A percentile compares a stretch with the other conserved stretches of the same genome.
Evolutionary conservation across 257 asterid species (phyloP).

Genomic region (Osmanthus fragrans): DNA sequence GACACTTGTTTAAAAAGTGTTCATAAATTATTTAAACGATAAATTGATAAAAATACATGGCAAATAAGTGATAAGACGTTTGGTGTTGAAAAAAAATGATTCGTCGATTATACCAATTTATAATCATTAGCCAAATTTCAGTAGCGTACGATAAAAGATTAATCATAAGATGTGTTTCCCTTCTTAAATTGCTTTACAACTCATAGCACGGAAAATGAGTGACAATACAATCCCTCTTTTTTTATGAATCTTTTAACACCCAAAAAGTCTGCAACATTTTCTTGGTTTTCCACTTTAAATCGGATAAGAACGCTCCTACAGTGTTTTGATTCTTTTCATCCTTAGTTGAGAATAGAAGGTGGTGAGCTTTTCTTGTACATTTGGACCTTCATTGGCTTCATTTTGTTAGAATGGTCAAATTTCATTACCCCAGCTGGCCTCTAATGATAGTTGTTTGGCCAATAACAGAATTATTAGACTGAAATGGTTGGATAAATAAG

Average conservation of each 20-base stretch:
- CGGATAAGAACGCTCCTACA: conserved; percentile 38
- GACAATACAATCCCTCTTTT: no score
- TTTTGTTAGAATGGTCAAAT: background rate
- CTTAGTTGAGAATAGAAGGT: conserved; percentile 7
- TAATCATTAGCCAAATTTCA: no score
- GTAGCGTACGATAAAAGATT: background rate
- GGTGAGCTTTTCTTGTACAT: background rate
- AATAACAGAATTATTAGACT: background rate
- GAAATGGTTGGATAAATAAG: background rate
- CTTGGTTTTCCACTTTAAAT: no score
- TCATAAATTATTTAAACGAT: no score
- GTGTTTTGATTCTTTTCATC: conserved; percentile 30
- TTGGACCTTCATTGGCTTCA: conserved; percentile 15
- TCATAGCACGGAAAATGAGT: conserved; percentile 16
- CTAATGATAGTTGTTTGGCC: background rate
- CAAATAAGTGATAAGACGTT: no score
- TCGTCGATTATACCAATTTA: no score
- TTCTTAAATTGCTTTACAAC: conserved; percentile 29
- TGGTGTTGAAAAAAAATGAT: no score
- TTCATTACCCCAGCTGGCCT: background rate
- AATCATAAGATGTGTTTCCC: background rate
- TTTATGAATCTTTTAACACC: conserved; percentile 32
- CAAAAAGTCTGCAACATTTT: no score
- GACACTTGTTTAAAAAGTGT: no score
- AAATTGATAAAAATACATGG: no score